These are phyloP conservation scores for Goffeauzyma gilvescens DNA, from an alignment of 768 basidiomycete genomes.

Conservation along the genomic window DNA sequence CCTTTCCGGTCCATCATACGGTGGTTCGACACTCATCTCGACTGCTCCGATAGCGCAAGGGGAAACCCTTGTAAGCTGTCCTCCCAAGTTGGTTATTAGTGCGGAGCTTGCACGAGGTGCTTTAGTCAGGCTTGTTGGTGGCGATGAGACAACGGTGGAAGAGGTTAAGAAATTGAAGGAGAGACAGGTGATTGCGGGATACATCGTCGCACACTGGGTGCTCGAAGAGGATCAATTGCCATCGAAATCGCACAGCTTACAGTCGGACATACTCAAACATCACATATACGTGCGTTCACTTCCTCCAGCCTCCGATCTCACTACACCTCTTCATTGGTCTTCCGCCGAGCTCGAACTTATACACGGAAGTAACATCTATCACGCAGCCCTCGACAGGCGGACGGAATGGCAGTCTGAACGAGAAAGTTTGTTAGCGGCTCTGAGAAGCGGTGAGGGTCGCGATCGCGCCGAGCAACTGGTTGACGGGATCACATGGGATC, in stretches of 20 bases:
- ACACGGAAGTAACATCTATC: conserved; percentile 59
- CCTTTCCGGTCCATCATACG: too few relatives aligned
- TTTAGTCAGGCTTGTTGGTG: too few relatives aligned
- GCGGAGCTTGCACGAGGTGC: too few relatives aligned
- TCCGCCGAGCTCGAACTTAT: conserved; percentile 45
- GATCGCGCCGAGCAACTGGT: conserved; percentile 47
- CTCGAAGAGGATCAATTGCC: background rate
- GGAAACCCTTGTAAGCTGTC: too few relatives aligned
- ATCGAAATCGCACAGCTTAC: background rate
- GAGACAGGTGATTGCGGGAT: conserved; percentile 5
- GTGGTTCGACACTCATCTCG: too few relatives aligned
- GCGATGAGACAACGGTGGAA: too few relatives aligned
- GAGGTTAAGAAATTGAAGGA: conserved; percentile 3
- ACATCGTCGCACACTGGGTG: conserved; percentile 2
- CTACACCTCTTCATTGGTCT: conserved; percentile 59
- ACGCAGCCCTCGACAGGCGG: conserved; percentile 52
- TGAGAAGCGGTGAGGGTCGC: conserved; percentile 35
- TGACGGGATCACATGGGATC: conserved; percentile 1
- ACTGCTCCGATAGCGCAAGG: too few relatives aligned
- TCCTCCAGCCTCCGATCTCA: conserved; percentile 41
- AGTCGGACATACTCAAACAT: conserved; percentile 23
- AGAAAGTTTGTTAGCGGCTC: conserved; percentile 28
- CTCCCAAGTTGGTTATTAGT: too few relatives aligned
- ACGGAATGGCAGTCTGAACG: conserved; percentile 43
- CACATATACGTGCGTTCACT: conserved; percentile 48